phyloP scores from a whole-genome alignment of 345 rosid species.

The Salix purpurea region DNA sequence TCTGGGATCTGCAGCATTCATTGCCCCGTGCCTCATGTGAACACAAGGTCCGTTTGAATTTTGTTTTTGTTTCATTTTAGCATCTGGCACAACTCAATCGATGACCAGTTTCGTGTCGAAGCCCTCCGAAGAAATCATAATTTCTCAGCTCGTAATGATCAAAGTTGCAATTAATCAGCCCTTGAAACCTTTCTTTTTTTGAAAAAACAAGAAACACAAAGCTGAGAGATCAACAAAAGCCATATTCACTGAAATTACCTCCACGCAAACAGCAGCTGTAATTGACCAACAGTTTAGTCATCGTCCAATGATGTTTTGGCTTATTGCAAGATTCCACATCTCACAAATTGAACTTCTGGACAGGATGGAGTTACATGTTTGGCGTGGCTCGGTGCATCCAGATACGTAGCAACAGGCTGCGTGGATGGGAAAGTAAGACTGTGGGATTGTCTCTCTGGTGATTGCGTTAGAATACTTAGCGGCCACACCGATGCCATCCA shows the following conservation, averaged over 20 bases:
- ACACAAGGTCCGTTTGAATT: conserved; percentile 48
- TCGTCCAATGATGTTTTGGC: background rate
- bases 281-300: background rate
- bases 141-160: background rate
- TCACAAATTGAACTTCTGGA: conserved; percentile 1
- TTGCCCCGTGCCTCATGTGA: conserved; percentile 61
- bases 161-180: background rate
- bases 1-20: conserved; percentile 84
- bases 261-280: background rate
- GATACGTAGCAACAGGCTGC: conserved; percentile 72
- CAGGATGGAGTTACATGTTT: conserved; percentile 81
- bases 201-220: background rate
- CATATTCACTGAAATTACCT: background rate
- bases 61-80: background rate
- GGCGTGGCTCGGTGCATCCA: conserved; percentile 71
- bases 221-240: background rate
- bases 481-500: conserved; percentile 69
- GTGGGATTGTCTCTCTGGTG: conserved; percentile 85
- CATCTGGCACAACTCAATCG: background rate
- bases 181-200: background rate
- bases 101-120: background rate
- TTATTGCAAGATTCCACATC: background rate
- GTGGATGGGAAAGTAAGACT: conserved; percentile 62
- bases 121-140: background rate
- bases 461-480: conserved; percentile 49